Evolutionary conservation across 2,329 filamentous ascomycete genomes (phyloP), one percentile per base, ranked within the genome.

Genomic region (Nigrograna mackinnonii): DNA sequence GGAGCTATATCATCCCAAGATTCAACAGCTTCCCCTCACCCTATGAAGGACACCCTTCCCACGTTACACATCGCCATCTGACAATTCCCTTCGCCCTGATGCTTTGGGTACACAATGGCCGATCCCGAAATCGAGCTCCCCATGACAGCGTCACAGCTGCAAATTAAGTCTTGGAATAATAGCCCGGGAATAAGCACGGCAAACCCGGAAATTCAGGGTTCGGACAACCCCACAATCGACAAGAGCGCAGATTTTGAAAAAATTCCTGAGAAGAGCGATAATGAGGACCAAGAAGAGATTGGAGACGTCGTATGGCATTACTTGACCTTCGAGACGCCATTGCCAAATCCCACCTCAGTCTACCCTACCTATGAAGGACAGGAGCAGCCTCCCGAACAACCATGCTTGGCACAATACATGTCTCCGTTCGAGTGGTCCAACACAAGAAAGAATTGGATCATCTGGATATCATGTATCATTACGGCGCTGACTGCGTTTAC

Each of bases 401-500:
- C 88, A 4, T 76, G 89, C 62, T 79, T 95, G 19, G 76, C 73
- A 22, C 75, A 78, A 44, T 95, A 83, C 57, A 66, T 55, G 2
- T 85, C 87, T 7, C 91, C 91, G 0, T 84, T 90, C 50, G 74
- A 78, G 7, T 95, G 91, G 89, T 81, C 87, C 0, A 61, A 72
- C 41, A 74, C 73, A 34, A 82, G 84, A 46, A 96, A 96, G 64
- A 77, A 75, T 18, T 66, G 87, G 45, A 83, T 88, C 54, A 82
- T 92, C 6, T 79, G 78, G 58, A 76, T 96, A 11, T 89, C 87
- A 6, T 95, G 87, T 62, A 67, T 83, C 5, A 89, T 88, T 1
- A 95, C 90, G 0, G 78, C 83, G 16, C 70, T 91, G 37, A 89
- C 90, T 0, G 90, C 89, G 5, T 95, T 91, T 65, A 81, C 86